Percentiles rank a stretch among this genome's conserved stretches.
Evolutionary conservation across 441 rosid genomes (phyloP).

Genomic region (Eugenia klotzschiana): DNA sequence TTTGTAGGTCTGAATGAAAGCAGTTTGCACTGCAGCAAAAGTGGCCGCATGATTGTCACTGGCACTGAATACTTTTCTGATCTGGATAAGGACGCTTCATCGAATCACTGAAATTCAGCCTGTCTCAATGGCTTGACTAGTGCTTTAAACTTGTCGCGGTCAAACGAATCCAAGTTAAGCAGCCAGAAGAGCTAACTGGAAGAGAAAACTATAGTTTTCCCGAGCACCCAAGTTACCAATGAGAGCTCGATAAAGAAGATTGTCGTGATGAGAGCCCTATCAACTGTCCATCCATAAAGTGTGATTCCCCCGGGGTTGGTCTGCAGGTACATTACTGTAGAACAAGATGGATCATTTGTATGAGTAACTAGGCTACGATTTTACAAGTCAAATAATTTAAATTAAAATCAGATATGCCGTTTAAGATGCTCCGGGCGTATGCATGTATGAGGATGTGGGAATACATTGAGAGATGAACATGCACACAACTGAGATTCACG

Average conservation of each 20-base stretch:
- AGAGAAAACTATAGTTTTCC: constrained; percentile 48
- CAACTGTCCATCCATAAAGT: constrained; percentile 80
- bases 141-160: background rate
- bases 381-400: background rate
- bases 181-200: constrained; percentile 1
- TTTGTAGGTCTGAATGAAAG: background rate
- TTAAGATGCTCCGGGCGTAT: background rate
- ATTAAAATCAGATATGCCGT: background rate
- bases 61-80: background rate
- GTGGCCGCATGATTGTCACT: background rate
- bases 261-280: constrained; percentile 60
- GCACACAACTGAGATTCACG: background rate
- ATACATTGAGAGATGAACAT: background rate
- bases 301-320: constrained; percentile 90
- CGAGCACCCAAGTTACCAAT: constrained; percentile 71
- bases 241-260: constrained; percentile 81
- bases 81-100: background rate
- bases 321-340: constrained; percentile 71
- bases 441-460: background rate
- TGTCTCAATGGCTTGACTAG: background rate
- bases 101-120: background rate
- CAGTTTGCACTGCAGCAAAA: background rate
- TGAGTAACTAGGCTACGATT: background rate
- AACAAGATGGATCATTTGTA: background rate
- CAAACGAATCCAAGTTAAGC: background rate